Conservation (phyloP, 768 basidiomycete genomes). For the Naganishia onofrii region DNA sequence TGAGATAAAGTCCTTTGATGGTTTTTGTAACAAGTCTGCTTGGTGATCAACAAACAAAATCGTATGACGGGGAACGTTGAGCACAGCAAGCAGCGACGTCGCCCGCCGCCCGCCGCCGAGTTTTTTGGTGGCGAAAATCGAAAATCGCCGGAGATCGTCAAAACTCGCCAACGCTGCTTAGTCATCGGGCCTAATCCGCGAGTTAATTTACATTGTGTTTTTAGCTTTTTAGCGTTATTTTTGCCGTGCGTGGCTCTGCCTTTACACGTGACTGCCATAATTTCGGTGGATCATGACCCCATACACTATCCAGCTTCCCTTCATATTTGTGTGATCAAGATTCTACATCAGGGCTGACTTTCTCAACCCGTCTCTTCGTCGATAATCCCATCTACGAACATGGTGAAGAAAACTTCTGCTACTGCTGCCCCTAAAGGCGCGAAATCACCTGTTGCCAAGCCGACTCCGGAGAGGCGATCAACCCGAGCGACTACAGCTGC, state of each 20-base stretch:
- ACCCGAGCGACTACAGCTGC: slow-evolving; percentile 8
- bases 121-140: neutral
- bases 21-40: neutral
- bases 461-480: slow-evolving; percentile 18
- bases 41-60: neutral
- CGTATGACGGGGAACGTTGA: neutral
- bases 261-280: slow-evolving; percentile 23
- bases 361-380: neutral
- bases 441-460: slow-evolving; percentile 1
- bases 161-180: neutral
- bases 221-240: too few relatives aligned
- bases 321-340: neutral
- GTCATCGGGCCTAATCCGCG: too few relatives aligned
- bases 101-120: too few relatives aligned
- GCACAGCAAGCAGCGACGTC: neutral
- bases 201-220: too few relatives aligned
- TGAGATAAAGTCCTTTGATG: too few relatives aligned
- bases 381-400: neutral
- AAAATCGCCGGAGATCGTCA: neutral
- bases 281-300: slow-evolving; percentile 17
- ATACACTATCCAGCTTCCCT: neutral
- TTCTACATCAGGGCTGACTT: neutral
- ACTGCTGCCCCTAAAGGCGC: slow-evolving; percentile 1
- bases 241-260: too few relatives aligned
- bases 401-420: slow-evolving; percentile 23